These are phyloP conservation scores for Pholiota adiposa DNA, from an alignment of 1,284 basidiomycete species.

Conservation along the genomic window DNA sequence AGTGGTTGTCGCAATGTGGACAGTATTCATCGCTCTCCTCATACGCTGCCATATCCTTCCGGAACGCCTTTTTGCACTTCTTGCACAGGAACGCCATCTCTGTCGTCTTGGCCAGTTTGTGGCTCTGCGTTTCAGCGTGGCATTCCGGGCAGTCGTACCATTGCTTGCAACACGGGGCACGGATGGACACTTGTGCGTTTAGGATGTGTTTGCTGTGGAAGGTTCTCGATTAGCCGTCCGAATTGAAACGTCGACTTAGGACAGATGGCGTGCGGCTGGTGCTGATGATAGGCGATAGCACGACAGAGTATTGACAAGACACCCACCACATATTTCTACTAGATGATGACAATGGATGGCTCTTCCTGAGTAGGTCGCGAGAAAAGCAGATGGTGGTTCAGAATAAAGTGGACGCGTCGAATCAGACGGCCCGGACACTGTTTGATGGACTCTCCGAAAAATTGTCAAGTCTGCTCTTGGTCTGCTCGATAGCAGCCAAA, in stretches of 20 bases:
- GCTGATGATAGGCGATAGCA: constrained; percentile 17
- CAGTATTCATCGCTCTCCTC: constrained; percentile 99
- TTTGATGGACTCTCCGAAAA: too few relatives aligned
- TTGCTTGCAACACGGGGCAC: constrained; percentile 92
- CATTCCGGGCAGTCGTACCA: constrained; percentile 98
- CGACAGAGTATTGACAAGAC: background rate
- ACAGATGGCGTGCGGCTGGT: constrained; percentile 18
- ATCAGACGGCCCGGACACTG: background rate
- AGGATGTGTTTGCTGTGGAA: constrained; percentile 84
- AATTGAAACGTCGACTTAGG: constrained; percentile 8
- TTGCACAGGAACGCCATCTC: constrained; percentile 98
- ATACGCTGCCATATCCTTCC: constrained; percentile 90
- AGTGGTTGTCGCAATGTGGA: constrained; percentile 98
- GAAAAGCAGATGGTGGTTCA: background rate
- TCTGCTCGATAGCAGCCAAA: too few relatives aligned
- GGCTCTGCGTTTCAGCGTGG: constrained; percentile 84
- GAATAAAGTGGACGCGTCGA: background rate
- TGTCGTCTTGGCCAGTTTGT: constrained; percentile 74
- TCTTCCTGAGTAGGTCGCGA: background rate
- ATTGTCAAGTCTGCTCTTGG: too few relatives aligned
- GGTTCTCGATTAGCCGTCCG: constrained; percentile 18
- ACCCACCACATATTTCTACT: constrained; percentile 24
- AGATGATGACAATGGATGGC: background rate
- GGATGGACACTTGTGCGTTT: constrained; percentile 92
- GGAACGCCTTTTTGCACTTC: constrained; percentile 96